Evolutionary conservation across 345 rosid genomes (phyloP), one percentile per base, ranked within the genome.

Genomic region (Boechera retrofracta): DNA sequence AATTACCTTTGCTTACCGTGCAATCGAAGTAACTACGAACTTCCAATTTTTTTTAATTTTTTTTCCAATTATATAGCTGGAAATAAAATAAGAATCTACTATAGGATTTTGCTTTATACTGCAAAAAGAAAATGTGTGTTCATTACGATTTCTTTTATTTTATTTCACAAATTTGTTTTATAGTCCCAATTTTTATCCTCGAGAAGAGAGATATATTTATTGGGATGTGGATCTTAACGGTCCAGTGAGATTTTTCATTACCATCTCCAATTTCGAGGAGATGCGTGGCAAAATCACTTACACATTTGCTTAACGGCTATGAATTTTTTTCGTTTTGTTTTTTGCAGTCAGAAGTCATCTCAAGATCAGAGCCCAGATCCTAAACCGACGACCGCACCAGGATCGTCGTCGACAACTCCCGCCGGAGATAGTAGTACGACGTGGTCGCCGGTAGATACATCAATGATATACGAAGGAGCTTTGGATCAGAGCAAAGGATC

Each of bases 381-480:
- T 6, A 61, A 51, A 55, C 45, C 48, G n/a, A 31, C 74, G 5
- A 61, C 55, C 21, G 59, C 73, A 38, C 18, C 73, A 15, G 72
- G 69, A 3, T 38, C 77, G 26, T n/a, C 77, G 49, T n/a, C 78
- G 7, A 21, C 65, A 3, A 61, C 48, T 44, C 79, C 66, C 0
- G 8, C 12, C 72, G 69, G 51, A 52, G 67, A 15, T 47, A 26
- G 1, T 28, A 33, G 12, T 44, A 45, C 64, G 21, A 44, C 59
- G 6, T 77, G 15, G 69, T 77, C 54, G 41, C 54, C 36, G 49
- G 80, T 32, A 42, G 82, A 89, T 75, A 42, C 77, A 44, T 21
- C 87, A 0, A 90, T 93, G 92, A 87, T 91, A 54, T 93, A 93
- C 54, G 91, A 88, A 68, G 98, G 97, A 5, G 83, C 84, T 9